phyloP scores from a whole-genome alignment of 345 rosid genomes.

The Eucalyptus erythrocorys region DNA sequence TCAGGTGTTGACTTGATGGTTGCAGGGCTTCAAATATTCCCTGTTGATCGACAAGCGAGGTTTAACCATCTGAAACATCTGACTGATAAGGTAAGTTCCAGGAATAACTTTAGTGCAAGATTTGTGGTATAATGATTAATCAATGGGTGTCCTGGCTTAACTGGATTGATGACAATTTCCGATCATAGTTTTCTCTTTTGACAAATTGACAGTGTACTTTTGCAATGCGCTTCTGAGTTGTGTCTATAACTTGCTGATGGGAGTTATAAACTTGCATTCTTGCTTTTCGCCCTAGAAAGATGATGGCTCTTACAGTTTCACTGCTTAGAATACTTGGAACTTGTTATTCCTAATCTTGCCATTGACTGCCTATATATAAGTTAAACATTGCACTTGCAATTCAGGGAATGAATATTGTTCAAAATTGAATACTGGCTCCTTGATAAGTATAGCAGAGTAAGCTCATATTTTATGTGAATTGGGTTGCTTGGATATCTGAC shows the following conservation, averaged over 20 bases:
- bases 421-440: neutral
- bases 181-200: neutral
- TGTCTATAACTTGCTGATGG: conserved; percentile 23
- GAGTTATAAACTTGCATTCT: neutral
- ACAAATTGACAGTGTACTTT: neutral
- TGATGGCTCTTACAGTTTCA: neutral
- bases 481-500: neutral
- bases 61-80: conserved; percentile 51
- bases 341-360: neutral
- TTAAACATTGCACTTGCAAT: neutral
- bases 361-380: neutral
- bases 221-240: neutral
- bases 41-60: conserved; percentile 55
- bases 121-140: neutral
- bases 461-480: neutral
- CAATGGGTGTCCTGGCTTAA: neutral
- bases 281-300: neutral
- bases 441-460: neutral
- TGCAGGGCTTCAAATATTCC: conserved; percentile 74
- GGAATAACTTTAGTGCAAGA: neutral
- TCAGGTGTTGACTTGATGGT: conserved; percentile 86
- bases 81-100: conserved; percentile 67
- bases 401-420: neutral
- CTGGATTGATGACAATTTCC: neutral
- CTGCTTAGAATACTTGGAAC: neutral